Evolutionary conservation across 2,329 filamentous ascomycete species (phyloP).

Genomic region (Eutypa lata): DNA sequence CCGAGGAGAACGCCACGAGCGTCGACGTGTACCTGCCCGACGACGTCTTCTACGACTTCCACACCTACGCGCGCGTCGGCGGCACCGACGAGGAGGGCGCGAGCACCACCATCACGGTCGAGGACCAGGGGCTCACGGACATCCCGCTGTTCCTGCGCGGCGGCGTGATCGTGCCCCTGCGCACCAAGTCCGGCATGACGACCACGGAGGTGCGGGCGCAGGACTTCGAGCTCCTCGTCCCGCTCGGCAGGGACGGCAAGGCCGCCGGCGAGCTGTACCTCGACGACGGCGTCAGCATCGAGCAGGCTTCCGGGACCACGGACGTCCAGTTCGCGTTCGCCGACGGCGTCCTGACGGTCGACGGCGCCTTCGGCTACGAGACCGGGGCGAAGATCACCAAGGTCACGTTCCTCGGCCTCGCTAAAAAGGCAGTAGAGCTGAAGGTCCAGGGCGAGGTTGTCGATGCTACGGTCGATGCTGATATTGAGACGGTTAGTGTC

Average conservation of each 20-base stretch:
- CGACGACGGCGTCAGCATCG: constrained; percentile 70
- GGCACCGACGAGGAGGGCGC: constrained; percentile 28
- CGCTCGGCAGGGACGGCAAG: constrained; percentile 57
- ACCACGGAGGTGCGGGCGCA: constrained; percentile 61
- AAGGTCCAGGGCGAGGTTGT: constrained; percentile 4
- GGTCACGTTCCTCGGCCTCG: constrained; percentile 47
- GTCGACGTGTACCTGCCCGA: constrained; percentile 45
- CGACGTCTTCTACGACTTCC: constrained; percentile 48
- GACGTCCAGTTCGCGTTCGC: constrained; percentile 60
- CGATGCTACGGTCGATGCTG: constrained; percentile 7
- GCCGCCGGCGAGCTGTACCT: constrained; percentile 70
- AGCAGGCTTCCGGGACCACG: constrained; percentile 40
- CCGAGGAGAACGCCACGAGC: constrained; percentile 38
- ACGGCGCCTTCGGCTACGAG: constrained; percentile 53
- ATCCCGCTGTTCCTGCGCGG: constrained; percentile 69
- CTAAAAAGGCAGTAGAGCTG: background rate
- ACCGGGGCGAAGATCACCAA: constrained; percentile 41
- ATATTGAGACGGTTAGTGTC: constrained; percentile 13
- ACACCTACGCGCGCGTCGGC: constrained; percentile 43
- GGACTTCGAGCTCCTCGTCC: constrained; percentile 69
- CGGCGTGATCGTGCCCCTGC: constrained; percentile 62
- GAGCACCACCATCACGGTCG: constrained; percentile 33
- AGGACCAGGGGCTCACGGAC: constrained; percentile 38
- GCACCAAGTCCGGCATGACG: constrained; percentile 56
- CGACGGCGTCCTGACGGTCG: constrained; percentile 45